Evolutionary conservation across 2,329 filamentous ascomycete genomes (phyloP).

Genomic region (Paecilomyces sp.): DNA sequence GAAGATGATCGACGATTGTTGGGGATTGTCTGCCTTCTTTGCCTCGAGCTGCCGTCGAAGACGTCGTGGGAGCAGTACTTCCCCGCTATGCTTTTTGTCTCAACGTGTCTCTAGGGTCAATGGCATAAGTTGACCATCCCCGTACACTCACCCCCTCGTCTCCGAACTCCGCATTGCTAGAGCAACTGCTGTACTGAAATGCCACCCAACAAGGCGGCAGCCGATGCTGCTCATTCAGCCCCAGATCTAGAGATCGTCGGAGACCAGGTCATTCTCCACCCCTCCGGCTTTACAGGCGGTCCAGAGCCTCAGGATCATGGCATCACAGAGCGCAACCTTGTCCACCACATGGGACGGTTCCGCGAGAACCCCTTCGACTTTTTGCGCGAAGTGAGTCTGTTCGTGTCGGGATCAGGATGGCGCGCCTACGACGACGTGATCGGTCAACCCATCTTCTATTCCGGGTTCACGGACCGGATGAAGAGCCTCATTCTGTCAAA

Average conservation of each 20-base stretch:
- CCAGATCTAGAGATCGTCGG: conserved; percentile 74
- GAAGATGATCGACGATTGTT: conserved; percentile 11
- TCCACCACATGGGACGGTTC: conserved; percentile 78
- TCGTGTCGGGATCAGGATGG: conserved; percentile 92
- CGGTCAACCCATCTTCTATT: conserved; percentile 88
- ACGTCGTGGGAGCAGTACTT: not conserved
- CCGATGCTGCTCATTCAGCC: conserved; percentile 42
- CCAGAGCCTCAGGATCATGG: conserved; percentile 35
- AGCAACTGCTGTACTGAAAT: conserved; percentile 9
- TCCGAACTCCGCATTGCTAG: not conserved
- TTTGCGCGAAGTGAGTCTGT: conserved; percentile 84
- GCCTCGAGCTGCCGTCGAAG: not conserved
- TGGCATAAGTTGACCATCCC: conserved; percentile 1
- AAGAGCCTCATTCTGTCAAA: conserved; percentile 69
- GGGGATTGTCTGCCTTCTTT: conserved; percentile 7
- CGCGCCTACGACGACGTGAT: conserved; percentile 85
- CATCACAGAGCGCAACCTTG: conserved; percentile 42
- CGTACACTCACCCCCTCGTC: not conserved
- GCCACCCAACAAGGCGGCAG: conserved; percentile 21
- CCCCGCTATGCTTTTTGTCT: not conserved
- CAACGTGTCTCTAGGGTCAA: not conserved
- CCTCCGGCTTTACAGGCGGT: conserved; percentile 52
- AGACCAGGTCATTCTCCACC: conserved; percentile 66
- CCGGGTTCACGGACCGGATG: conserved; percentile 87
- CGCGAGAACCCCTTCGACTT: conserved; percentile 68